Evolutionary conservation across 2,329 filamentous ascomycete species (phyloP), one percentile per base, ranked within the genome.

Genomic region (Penicillium capsulatum): DNA sequence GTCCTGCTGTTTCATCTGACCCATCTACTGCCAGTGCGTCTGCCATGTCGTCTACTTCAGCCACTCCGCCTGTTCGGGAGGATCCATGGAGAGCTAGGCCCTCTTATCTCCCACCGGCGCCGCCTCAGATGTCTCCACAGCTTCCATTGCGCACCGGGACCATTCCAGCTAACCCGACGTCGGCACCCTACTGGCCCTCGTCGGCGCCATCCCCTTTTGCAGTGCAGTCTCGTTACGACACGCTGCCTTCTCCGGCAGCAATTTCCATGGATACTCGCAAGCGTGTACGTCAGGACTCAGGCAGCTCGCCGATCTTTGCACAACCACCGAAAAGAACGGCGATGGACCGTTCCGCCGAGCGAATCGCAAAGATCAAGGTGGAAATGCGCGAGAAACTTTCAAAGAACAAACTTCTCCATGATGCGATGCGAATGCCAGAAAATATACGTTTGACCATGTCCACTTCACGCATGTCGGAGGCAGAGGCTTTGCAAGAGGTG

Each of bases 401-500:
- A 2, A 17, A 28, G 3, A 45, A 40, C 20, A 28, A 38, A 1
- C 11, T 22, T 4, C 5, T 36, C 2, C 46, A 43, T 17, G 40
- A 43, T 15, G 34, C 38, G n/a, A 27, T 40, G 33, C 45, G 37
- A 24, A 33, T 40, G 2, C 32, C 29, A 2, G 41, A 38, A 9
- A 28, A 30, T 16, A 32, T 51, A 16, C 26, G 32, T 11, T 19
- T 36, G 3, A 19, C 22, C 7, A 44, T 39, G 3, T 17, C 9
- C 7, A 4, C 14, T 0, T 32, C 44, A 9, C 28, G 34, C 5
- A 34, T 42, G 8, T 33, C 40, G 3, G 33, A 34, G 11, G 40
- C 26, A 3, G 17, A 45, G 19, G 34, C 36, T 4, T 26, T 64
- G 3, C 38, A 42, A 13, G 51, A 46, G n/a, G 42, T 65, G 8